Evolutionary conservation across 2,329 filamentous ascomycete genomes (phyloP), one percentile per base, ranked within the genome.

Genomic region (Thermoascus crustaceus): DNA sequence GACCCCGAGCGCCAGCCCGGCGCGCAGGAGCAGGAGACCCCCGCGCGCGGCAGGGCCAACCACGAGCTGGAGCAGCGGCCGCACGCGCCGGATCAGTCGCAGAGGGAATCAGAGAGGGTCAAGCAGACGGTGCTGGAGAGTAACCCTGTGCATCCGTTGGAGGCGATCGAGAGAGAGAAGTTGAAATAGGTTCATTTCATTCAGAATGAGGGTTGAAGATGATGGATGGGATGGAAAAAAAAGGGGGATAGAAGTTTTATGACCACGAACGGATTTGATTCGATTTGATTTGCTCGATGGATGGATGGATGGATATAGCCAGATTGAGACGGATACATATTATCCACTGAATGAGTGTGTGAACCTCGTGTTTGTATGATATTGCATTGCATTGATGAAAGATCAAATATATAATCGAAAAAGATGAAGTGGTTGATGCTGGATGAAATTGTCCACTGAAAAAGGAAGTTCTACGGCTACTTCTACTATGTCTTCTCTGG

Each of bases 201-300:
- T 30, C 11, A 30, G 11, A 30, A 21, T 41, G 6, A 48, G 22
- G 22, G 37, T 30, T n/a, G n/a, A n/a, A n/a, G n/a, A n/a, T n/a
- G n/a, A 19, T 50, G 45, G 13, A 52, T 20, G 24, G 51, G 53
- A n/a, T 45, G 34, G 37, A 53, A 52, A 30, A 7, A 29, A 29
- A 29, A 29, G 9, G 3, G 36, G 14, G 14, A 14, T 7, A 20
- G 14, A 31, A 29, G 10, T n/a, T n/a, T n/a, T n/a, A n/a, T n/a
- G n/a, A n/a, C n/a, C 39, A 94, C 87, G 87, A 87, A 94, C 48
- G 85, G 87, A 64, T 94, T 91, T 57, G 85, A 77, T 30, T 87
- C 87, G 45, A 94, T 77, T 63, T 86, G 80, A 34, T 85, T 84
- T 13, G 94, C 86, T 66, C 94, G 86, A 60, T 94, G 87, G 50